Conservation (phyloP, 805 yeast genomes). For the Maudiozyma pseudohumilis region DNA sequence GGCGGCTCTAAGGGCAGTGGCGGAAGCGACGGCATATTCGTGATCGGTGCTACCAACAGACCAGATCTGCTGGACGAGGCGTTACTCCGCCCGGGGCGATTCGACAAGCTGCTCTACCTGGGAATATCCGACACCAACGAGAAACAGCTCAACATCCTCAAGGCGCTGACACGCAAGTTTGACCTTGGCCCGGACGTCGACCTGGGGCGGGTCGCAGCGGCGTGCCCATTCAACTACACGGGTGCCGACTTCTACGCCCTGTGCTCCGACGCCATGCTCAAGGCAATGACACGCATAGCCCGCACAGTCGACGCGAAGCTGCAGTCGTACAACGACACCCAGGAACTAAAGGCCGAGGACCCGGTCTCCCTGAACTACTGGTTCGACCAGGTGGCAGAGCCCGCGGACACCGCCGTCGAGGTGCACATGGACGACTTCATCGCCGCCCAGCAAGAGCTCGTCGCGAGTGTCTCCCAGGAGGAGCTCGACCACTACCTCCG, state of each 20-base stretch:
- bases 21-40: constrained; percentile 75
- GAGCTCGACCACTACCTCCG: constrained; percentile 74
- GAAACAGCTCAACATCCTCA: constrained; percentile 74
- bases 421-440: constrained; percentile 67
- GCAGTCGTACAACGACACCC: constrained; percentile 35
- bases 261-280: constrained; percentile 90
- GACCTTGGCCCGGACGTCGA: constrained; percentile 50
- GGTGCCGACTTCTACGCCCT: constrained; percentile 98
- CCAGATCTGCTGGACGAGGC: constrained; percentile 96
- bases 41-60: constrained; percentile 97
- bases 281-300: constrained; percentile 91
- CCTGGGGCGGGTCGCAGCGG: constrained; percentile 46
- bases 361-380: constrained; percentile 68
- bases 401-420: constrained; percentile 54
- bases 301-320: constrained; percentile 61
- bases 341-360: constrained; percentile 24
- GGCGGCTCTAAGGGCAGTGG: constrained; percentile 56
- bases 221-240: constrained; percentile 83
- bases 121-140: constrained; percentile 89
- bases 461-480: constrained; percentile 80
- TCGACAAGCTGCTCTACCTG: constrained; percentile 87
- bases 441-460: constrained; percentile 61
- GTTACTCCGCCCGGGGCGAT: constrained; percentile 83
- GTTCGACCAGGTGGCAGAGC: constrained; percentile 74
- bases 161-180: constrained; percentile 83